Base-by-base conservation (phyloP, 306 rosid genomes). In the Quercus wislizeni region DNA sequence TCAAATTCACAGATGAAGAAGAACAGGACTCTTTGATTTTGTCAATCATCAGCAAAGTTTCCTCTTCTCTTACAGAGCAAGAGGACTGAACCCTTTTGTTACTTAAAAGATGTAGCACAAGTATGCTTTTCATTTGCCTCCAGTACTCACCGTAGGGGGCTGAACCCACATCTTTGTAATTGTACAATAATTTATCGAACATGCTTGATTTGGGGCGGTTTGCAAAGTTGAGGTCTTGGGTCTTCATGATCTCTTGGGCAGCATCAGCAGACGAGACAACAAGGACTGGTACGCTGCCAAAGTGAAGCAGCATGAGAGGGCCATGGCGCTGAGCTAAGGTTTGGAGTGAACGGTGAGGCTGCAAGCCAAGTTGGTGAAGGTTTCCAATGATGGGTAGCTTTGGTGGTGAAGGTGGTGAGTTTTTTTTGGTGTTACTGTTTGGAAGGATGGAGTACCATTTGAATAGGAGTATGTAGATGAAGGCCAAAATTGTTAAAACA, bases 61-160 rank as follows among this genome's bases (percentile, higher is more conserved):
- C 89, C 69, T 83, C 85, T 38, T 62, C 73, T 69, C 89, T 77
- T 19, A 82, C 84, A 0, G 3, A 9, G 1, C 63, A 30, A 38
- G 73, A 67, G 11, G 84, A 82, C 67, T 74, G 69, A 43, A 86
- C 84, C 71, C 68, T 79, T 62, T 62, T 86, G 6, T 28, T 38
- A 31, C 69, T 86, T 0, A 86, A 74, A 63, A 86, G 84, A 55
- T 86, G 84, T 17, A 86, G 35, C 8, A 82, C 83, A 11, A 49
- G 74, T 1, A 86, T 23, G 43, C 91, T 84, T 20, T 81, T 87
- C 71, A 74, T 7, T 11, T 87, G 88, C 77, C 88, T 82, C 92
- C 88, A 87, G 52, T 89, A 87, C 49, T 87, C 86, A 2, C 91
- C 89, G 23, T 85, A 87, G 1, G 81, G 85, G 3, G 93, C 84